Evolutionary conservation across 1,284 basidiomycete species (phyloP).

Genomic region (Porodaedalea pini): DNA sequence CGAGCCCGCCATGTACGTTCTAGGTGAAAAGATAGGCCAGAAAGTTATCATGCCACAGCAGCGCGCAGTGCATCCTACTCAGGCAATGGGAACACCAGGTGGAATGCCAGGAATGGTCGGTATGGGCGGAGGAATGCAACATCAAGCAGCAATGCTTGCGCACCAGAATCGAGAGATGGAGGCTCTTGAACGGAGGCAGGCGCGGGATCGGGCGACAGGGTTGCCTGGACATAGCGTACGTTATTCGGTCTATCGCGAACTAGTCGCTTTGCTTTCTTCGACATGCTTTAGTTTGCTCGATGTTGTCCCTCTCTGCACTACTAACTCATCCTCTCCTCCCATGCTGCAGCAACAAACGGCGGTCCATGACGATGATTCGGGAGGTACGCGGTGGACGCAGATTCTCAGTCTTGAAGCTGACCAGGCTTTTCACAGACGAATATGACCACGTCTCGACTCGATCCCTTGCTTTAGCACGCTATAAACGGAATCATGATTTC

Average conservation of each 20-base stretch:
- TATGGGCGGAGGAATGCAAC: slow-evolving; percentile 31
- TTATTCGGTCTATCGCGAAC: not conserved
- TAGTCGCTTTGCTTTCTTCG: slow-evolving; percentile 10
- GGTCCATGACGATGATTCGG: slow-evolving; percentile 66
- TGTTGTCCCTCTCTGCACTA: slow-evolving; percentile 2
- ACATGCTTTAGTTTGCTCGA: slow-evolving; percentile 13
- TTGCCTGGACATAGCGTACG: slow-evolving; percentile 15
- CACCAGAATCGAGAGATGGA: slow-evolving; percentile 71
- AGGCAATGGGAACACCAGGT: slow-evolving; percentile 29
- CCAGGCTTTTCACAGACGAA: slow-evolving; percentile 46
- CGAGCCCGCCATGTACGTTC: slow-evolving; percentile 62
- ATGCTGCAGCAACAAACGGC: slow-evolving; percentile 39
- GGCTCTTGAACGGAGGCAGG: slow-evolving; percentile 53
- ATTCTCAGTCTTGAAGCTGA: slow-evolving; percentile 6
- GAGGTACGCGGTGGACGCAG: slow-evolving; percentile 39
- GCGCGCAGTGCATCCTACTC: slow-evolving; percentile 31
- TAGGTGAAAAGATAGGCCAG: slow-evolving; percentile 65
- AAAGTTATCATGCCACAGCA: slow-evolving; percentile 44
- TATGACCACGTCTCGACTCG: slow-evolving; percentile 67
- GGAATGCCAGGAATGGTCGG: slow-evolving; percentile 29
- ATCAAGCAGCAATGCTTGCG: slow-evolving; percentile 55
- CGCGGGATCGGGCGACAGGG: slow-evolving; percentile 25
- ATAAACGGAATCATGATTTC: slow-evolving; percentile 73
- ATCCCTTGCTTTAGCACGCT: slow-evolving; percentile 65
- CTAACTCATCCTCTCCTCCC: slow-evolving; percentile 20